A percentile compares a stretch with the other conserved stretches of the same genome.
Evolutionary conservation across 140 eudicot species (phyloP).

Genomic region (Erigeron philadelphicus): DNA sequence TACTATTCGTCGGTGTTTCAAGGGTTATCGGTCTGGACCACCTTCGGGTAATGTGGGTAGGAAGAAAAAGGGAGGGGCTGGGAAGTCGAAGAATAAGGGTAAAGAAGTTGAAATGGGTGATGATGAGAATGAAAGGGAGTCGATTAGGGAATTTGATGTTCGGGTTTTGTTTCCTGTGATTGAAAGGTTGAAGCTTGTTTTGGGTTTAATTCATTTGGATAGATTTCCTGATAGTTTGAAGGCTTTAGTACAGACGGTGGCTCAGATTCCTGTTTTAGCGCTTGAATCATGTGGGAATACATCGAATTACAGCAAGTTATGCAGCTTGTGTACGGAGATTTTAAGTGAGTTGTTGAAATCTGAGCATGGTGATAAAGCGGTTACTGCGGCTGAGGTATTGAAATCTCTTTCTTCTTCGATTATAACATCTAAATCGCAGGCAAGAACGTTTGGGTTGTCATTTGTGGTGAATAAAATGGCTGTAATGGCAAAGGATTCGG

Average conservation of each 20-base stretch:
- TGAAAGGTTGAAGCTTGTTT: conserved; percentile 58
- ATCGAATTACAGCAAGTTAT: conserved; percentile 42
- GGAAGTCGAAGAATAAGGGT: conserved; percentile 30
- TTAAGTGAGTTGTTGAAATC: conserved; percentile 59
- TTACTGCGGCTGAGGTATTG: conserved; percentile 70
- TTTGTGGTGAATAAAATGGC: conserved; percentile 58
- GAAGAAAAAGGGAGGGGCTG: conserved; percentile 39
- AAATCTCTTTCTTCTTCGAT: conserved; percentile 54
- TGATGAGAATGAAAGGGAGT: conserved; percentile 28
- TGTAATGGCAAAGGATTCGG: conserved; percentile 43
- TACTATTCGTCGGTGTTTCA: conserved; percentile 47
- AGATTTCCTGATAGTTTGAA: conserved; percentile 85
- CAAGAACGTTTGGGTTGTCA: conserved; percentile 44
- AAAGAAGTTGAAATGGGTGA: conserved; percentile 22
- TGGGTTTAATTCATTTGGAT: conserved; percentile 70
- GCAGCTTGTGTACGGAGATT: conserved; percentile 45
- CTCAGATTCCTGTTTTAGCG: conserved; percentile 55
- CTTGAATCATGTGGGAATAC: conserved; percentile 47
- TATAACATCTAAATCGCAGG: conserved; percentile 50
- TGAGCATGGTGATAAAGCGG: conserved; percentile 68
- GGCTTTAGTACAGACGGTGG: conserved; percentile 62
- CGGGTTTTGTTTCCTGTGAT: conserved; percentile 57
- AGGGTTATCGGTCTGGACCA: conserved; percentile 28
- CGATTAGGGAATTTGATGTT: conserved; percentile 43
- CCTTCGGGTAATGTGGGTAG: conserved; percentile 21